phyloP scores from a whole-genome alignment of 1,139 yeast genomes.

The Kodamaea ohmeri region DNA sequence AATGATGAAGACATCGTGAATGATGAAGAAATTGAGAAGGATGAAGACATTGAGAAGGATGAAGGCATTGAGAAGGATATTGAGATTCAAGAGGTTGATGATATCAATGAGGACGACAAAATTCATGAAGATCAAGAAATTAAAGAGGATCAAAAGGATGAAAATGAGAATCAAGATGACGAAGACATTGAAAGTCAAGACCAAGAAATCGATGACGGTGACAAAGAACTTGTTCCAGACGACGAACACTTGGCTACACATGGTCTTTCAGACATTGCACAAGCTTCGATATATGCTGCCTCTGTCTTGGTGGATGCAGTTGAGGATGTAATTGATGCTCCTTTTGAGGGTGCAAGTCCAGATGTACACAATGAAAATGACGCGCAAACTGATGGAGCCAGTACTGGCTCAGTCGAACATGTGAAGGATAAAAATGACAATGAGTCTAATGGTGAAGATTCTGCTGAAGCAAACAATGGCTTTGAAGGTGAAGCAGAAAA shows the following conservation, averaged over 20 bases:
- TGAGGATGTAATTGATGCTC: conserved; percentile 1
- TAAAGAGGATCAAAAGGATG: background rate
- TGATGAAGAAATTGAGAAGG: background rate
- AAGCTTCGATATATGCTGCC: background rate
- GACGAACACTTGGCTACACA: too few relatives aligned
- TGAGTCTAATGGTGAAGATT: too few relatives aligned
- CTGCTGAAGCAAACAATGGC: too few relatives aligned
- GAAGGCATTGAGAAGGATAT: conserved; percentile 8
- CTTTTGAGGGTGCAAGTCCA: background rate
- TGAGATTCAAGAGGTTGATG: background rate
- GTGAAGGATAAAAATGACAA: too few relatives aligned
- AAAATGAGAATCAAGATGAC: background rate
- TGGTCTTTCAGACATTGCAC: too few relatives aligned
- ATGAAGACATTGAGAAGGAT: conserved; percentile 1
- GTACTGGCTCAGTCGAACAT: too few relatives aligned
- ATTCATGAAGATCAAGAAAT: background rate
- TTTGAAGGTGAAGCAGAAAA: too few relatives aligned
- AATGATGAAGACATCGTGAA: background rate
- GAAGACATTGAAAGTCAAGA: background rate
- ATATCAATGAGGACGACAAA: background rate
- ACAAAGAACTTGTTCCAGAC: too few relatives aligned
- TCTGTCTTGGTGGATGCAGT: background rate
- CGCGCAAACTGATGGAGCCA: too few relatives aligned
- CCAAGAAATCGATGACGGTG: too few relatives aligned
- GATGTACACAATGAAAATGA: background rate